Evolutionary conservation across 176 grass and related monocot species (phyloP), one percentile per base, ranked within the genome.

Genomic region (Oryza australiensis): DNA sequence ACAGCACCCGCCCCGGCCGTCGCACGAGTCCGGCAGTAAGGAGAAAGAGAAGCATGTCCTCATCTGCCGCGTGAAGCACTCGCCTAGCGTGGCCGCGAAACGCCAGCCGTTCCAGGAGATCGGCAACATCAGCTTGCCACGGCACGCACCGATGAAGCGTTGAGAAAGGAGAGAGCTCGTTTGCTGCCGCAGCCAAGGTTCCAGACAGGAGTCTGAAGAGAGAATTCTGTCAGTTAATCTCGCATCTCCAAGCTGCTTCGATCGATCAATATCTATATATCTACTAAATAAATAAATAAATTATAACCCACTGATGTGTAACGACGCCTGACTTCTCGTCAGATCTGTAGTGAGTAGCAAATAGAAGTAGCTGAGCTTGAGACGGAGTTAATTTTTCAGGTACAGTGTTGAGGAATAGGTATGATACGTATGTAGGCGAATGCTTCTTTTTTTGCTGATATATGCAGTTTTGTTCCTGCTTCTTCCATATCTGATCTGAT

Each of bases 1-100:
- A 11, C 78, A 83, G 28, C 86, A 85, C 16, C 67, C 35, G 35
- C 7, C 67, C 9, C 37, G 63, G 73, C 15, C 85, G 77, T 22
- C 85, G 4, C 77, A 83, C 43, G 84, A 86, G 49, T 37, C 78
- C 40, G 51, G 80, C 62, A 35, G 80, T 53, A 91, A 85, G 75
- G 92, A 94, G 83, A 89, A 88, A 66, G 90, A 98, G 80, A 98
- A 94, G 57, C 90, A 89, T 27, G 88, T 89, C 55, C 84, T 94
- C 11, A 89, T 91, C 76, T 91, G 92, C 74, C 92, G 86, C 26
- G 38, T 94, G 88, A 98, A 88, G 86, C 82, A 84, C 35, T 86
- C 88, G 15, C 92, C 92, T 12, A 84, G 83, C 75, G 62, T 89
- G 28, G 74, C 80, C 33, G 34, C 79, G 15, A 83, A 72, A 53